Evolutionary conservation across 139 green algal species (phyloP).

Genomic region (Astrephomene gubernaculifera): DNA sequence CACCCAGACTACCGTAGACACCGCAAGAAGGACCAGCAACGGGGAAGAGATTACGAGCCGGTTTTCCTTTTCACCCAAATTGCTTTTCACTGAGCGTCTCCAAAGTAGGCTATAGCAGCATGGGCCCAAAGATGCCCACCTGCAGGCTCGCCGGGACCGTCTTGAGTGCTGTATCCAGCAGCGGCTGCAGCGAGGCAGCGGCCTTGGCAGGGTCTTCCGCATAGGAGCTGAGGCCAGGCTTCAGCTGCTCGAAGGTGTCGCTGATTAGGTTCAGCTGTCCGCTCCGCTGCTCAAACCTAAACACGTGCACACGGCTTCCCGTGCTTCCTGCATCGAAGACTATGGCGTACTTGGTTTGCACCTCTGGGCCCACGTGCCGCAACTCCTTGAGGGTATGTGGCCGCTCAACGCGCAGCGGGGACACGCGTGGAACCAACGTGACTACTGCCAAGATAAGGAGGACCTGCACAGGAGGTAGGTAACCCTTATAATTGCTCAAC

Average conservation of each 20-base stretch:
- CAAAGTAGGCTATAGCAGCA: no score
- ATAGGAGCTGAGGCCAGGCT: conserved; percentile 93
- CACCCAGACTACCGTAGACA: no score
- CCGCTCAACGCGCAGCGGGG: conserved; percentile 25
- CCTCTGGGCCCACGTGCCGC: conserved; percentile 13
- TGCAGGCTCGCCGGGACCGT: conserved; percentile 80
- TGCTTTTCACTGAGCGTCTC: no score
- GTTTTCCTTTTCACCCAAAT: no score
- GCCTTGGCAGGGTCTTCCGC: conserved; percentile 79
- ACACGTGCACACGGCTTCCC: conserved; percentile 95
- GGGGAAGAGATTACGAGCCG: no score
- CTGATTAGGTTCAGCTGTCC: conserved; percentile 75
- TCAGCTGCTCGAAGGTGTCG: conserved; percentile 94
- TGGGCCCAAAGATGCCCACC: no score
- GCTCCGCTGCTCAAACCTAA: conserved; percentile 81
- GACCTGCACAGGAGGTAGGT: conserved; percentile 57
- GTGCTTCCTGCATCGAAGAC: conserved; percentile 98
- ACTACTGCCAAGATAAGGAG: conserved; percentile 75
- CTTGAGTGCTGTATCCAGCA: conserved; percentile 88
- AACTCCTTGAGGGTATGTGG: conserved; percentile 47
- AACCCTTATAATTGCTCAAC: no score
- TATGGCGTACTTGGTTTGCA: conserved; percentile 76
- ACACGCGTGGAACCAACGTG: conserved; percentile 61
- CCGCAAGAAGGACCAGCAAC: no score
- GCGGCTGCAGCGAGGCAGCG: conserved; percentile 81